A percentile compares a stretch with the other conserved stretches of the same genome.
Evolutionary conservation across 306 rosid species (phyloP).

Genomic region (Benincasa hispida): DNA sequence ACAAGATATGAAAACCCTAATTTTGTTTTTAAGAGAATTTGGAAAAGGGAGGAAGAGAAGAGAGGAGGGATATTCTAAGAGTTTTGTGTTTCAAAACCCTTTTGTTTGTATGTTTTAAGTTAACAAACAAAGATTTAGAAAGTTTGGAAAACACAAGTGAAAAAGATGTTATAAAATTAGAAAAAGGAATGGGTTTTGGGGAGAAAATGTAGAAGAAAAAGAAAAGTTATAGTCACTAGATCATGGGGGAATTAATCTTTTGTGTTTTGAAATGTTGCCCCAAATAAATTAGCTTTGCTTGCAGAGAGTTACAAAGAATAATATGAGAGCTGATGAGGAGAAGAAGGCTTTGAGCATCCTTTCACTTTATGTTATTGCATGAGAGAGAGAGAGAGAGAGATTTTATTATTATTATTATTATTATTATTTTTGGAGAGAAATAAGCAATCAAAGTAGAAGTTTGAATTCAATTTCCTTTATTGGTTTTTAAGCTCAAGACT

Average conservation of each 20-base stretch:
- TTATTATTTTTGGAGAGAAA: too few relatives aligned
- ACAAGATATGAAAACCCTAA: background rate
- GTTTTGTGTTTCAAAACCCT: background rate
- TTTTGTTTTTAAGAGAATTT: background rate
- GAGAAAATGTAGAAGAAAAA: too few relatives aligned
- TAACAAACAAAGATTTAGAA: background rate
- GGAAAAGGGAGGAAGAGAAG: background rate
- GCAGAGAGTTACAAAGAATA: constrained; percentile 83
- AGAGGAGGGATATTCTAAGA: background rate
- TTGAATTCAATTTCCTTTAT: constrained; percentile 25
- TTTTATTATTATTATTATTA: too few relatives aligned
- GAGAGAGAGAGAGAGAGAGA: constrained; percentile 8
- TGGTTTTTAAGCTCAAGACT: constrained; percentile 34
- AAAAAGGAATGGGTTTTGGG: background rate
- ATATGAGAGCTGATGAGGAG: constrained; percentile 26
- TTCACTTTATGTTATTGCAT: constrained; percentile 56
- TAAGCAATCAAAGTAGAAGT: constrained; percentile 29
- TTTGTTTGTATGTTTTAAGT: background rate
- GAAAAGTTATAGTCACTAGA: too few relatives aligned
- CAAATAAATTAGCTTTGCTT: constrained; percentile 60
- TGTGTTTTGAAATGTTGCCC: constrained; percentile 42
- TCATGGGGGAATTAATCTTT: constrained; percentile 18
- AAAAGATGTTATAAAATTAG: background rate
- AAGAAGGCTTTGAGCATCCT: constrained; percentile 14
- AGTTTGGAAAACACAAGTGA: background rate